Conservation (phyloP, 2,329 filamentous ascomycete species). For the Diaporthe citrichinensis region DNA sequence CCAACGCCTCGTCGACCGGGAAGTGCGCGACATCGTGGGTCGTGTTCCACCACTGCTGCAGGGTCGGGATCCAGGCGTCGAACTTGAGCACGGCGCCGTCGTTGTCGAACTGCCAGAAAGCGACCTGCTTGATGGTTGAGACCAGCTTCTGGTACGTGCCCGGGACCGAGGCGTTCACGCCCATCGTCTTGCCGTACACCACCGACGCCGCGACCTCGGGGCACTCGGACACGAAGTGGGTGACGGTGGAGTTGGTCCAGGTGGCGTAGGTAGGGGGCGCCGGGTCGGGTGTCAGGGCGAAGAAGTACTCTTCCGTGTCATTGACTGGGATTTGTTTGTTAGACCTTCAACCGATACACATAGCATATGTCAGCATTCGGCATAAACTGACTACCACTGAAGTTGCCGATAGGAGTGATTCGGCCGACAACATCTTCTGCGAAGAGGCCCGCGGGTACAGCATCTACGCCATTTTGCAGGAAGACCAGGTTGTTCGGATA, state of each 20-base stretch:
- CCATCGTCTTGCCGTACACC: conserved; percentile 53
- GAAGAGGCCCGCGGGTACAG: conserved; percentile 57
- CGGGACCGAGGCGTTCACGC: conserved; percentile 45
- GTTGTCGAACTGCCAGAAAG: conserved; percentile 63
- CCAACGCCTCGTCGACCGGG: conserved; percentile 47
- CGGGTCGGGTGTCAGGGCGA: conserved; percentile 56
- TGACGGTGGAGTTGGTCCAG: conserved; percentile 52
- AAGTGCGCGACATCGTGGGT: conserved; percentile 48
- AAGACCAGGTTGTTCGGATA: conserved; percentile 56
- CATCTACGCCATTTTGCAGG: conserved; percentile 50
- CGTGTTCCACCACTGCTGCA: conserved; percentile 54
- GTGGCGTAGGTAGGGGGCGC: conserved; percentile 47
- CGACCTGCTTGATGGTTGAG: conserved; percentile 54
- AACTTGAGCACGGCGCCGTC: conserved; percentile 58
- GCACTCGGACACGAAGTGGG: conserved; percentile 53
- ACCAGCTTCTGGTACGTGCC: conserved; percentile 46
- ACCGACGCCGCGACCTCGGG: conserved; percentile 53
- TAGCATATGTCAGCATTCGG: too few relatives aligned
- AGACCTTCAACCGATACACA: background rate
- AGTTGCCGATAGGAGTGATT: conserved; percentile 58
- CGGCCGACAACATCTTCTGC: conserved; percentile 54
- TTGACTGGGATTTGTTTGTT: conserved; percentile 48
- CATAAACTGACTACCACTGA: conserved; percentile 46
- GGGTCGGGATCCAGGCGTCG: conserved; percentile 60
- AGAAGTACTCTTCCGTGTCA: conserved; percentile 61